Percentiles rank a stretch among this genome's conserved stretches.
Evolutionary conservation across 495 filamentous ascomycete genomes (phyloP).

Genomic region (Penicillium turbatum): DNA sequence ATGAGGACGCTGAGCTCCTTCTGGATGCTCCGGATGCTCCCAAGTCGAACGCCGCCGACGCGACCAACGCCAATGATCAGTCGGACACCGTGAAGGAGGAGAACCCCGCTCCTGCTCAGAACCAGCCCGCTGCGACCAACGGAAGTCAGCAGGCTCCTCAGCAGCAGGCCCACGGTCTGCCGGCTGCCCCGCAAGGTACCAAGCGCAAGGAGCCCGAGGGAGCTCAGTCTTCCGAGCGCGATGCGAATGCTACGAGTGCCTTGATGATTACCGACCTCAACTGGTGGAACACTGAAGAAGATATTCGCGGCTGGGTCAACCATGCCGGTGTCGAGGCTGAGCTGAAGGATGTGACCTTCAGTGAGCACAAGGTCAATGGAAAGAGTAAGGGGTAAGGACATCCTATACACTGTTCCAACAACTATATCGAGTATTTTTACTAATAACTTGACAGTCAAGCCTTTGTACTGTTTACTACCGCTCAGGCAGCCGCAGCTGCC

Average conservation of each 20-base stretch:
- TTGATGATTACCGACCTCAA: constrained; percentile 81
- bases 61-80: not conserved
- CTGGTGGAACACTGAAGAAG: constrained; percentile 97
- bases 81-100: not conserved
- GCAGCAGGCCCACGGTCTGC: constrained; percentile 19
- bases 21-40: constrained; percentile 30
- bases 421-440: not conserved
- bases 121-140: constrained; percentile 15
- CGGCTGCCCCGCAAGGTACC: constrained; percentile 56
- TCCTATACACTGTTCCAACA: not conserved
- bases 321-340: constrained; percentile 73
- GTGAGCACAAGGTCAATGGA: constrained; percentile 97
- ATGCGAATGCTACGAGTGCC: constrained; percentile 69
- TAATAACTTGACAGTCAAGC: constrained; percentile 61
- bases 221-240: constrained; percentile 66
- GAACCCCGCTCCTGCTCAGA: not conserved
- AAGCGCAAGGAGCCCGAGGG: constrained; percentile 70
- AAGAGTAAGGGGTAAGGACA: constrained; percentile 87
- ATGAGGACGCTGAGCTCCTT: constrained; percentile 44
- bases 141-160: constrained; percentile 13
- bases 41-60: not conserved
- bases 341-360: constrained; percentile 90
- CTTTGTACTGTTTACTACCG: constrained; percentile 78
- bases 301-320: constrained; percentile 83
- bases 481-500: constrained; percentile 79